Evolutionary conservation across 495 filamentous ascomycete genomes (phyloP), one percentile per base, ranked within the genome.

Genomic region (Margaritispora aquatica): DNA sequence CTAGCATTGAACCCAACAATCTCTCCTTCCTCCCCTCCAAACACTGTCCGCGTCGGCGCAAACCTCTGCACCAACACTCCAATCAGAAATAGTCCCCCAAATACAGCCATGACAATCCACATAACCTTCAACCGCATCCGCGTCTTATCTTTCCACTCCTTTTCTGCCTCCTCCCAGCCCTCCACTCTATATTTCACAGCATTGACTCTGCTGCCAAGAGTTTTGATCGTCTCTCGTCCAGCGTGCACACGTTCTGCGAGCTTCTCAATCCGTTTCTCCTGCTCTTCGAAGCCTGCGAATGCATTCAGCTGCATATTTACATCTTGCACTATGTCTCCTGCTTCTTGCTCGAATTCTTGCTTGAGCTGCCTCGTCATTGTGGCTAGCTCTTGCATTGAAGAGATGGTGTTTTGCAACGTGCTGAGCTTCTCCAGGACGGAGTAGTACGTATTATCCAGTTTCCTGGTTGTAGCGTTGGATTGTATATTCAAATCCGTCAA

Each of bases 401-500:
- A 61, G 22, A 96, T 81, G 1, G 86, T 90, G 52, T 78, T 75
- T 53, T 86, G 84, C 29, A 97, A 74, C 0, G 82, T 71, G 46
- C 82, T 79, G 27, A 93, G 76, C 59, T 88, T 93, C 67, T 93
- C 87, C 17, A 94, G 77, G 4, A 97, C 77, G 2, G 87, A 84
- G 65, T 92, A 92, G 73, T 96, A 96, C 0, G 87, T 91, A 63
- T 88, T 87, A 66, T 96, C 90, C n/a, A 97, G 80, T 47, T 82
- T 82, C 60, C 82, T 80, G 20, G 85, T 94, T 2, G 84, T 83
- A 34, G 80, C 79, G 44, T 70, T 75, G 9, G 78, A 76, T 58
- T 76, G 75, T 11, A 63, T 66, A 23, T 72, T 72, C 17, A 84
- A 68, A 24, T 74, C 69, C 47, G 65, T 47, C 19, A 83, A 64